phyloP scores from a whole-genome alignment of 1,284 basidiomycete species.

The Ceratobasidium papillatum region DNA sequence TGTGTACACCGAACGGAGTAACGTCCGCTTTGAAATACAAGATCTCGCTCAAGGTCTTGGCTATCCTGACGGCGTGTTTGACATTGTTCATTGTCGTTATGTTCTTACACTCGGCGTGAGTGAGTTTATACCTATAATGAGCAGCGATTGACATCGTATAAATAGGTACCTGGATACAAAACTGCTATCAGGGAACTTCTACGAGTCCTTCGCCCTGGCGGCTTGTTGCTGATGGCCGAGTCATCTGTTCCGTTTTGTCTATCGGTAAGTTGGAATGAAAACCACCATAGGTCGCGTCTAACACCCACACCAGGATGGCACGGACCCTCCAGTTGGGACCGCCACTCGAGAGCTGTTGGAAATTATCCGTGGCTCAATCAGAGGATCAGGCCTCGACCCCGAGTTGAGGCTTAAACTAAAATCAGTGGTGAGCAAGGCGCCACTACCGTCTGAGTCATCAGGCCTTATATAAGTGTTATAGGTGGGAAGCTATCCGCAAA shows the following conservation, averaged over 20 bases:
- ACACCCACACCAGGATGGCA: conserved; percentile 27
- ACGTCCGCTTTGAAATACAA: conserved; percentile 41
- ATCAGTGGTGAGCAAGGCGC: conserved; percentile 23
- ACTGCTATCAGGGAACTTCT: conserved; percentile 34
- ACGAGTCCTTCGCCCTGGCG: conserved; percentile 41
- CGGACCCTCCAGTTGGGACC: conserved; percentile 34
- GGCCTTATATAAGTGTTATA: not conserved
- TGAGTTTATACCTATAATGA: not conserved
- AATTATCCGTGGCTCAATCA: conserved; percentile 35
- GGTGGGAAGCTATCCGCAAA: conserved; percentile 19
- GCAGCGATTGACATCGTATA: not conserved
- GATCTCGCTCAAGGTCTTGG: conserved; percentile 39
- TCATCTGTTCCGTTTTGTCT: conserved; percentile 40
- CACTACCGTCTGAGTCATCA: not conserved
- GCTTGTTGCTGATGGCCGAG: conserved; percentile 42
- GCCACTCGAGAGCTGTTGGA: conserved; percentile 41
- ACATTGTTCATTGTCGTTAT: conserved; percentile 42
- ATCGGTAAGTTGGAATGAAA: conserved; percentile 7
- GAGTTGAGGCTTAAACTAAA: conserved; percentile 43
- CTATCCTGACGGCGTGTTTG: conserved; percentile 39
- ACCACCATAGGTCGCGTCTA: not conserved
- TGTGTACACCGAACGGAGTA: conserved; percentile 14
- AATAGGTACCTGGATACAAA: conserved; percentile 35
- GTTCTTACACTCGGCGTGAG: conserved; percentile 42
- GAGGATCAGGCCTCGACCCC: conserved; percentile 41